Conservation (phyloP, 805 yeast species). For the Pichia occidentalis region DNA sequence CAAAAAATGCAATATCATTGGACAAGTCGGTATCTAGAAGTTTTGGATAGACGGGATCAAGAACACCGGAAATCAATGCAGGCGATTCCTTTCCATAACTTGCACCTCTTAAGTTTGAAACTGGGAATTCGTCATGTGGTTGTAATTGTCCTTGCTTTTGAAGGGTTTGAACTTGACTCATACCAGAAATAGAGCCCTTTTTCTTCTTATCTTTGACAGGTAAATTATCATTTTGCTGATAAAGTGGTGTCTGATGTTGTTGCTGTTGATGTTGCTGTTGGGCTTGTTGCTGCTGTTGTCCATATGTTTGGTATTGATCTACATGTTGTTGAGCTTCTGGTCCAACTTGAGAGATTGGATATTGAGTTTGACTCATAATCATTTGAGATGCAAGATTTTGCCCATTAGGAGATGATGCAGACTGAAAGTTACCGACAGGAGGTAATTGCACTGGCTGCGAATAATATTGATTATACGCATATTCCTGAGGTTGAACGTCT, state of each 20-base stretch:
- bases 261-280: constrained; percentile 10
- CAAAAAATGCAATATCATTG: constrained; percentile 88
- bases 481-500: constrained; percentile 22
- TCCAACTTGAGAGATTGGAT: constrained; percentile 9
- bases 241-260: constrained; percentile 3
- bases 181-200: constrained; percentile 18
- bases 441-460: constrained; percentile 51
- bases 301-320: constrained; percentile 6
- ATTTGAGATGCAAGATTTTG: constrained; percentile 12
- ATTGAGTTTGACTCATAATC: constrained; percentile 6
- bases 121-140: constrained; percentile 39
- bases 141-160: constrained; percentile 19
- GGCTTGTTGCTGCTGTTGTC: constrained; percentile 2
- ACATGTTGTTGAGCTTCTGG: constrained; percentile 8
- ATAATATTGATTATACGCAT: constrained; percentile 15
- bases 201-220: constrained; percentile 24
- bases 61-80: constrained; percentile 74
- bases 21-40: constrained; percentile 53
- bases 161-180: constrained; percentile 16
- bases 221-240: constrained; percentile 11
- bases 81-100: constrained; percentile 38
- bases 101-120: constrained; percentile 39
- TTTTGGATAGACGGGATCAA: constrained; percentile 69
- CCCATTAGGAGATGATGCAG: constrained; percentile 29
- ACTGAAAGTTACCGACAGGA: constrained; percentile 84